phyloP scores from a whole-genome alignment of 208 protist genomes.

The Leishmania tropica region DNA sequence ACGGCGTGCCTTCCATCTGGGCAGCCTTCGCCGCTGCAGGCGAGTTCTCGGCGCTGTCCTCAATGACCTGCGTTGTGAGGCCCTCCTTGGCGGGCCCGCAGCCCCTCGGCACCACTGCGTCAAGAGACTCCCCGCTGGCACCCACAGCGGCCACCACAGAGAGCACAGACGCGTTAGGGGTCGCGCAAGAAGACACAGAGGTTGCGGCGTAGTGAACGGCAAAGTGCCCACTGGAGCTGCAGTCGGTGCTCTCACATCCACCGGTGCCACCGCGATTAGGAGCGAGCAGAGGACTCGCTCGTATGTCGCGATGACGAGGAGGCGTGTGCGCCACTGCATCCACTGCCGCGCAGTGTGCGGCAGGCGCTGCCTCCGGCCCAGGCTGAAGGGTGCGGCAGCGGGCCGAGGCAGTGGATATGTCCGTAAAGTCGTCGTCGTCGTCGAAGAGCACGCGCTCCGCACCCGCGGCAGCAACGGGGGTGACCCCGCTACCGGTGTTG shows the following conservation, averaged over 20 bases:
- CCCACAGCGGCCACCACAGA: neutral
- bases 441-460: constrained; percentile 30
- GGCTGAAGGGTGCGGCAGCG: neutral
- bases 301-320: neutral
- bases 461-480: neutral
- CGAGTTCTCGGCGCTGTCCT: neutral
- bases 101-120: neutral
- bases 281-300: neutral
- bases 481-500: neutral
- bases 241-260: neutral
- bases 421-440: constrained; percentile 7
- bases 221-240: neutral
- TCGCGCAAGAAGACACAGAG: neutral
- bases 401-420: neutral
- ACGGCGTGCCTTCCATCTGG: neutral
- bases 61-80: neutral
- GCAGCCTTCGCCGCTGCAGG: no score
- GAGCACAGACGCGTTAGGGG: neutral
- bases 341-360: neutral
- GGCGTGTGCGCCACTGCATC: constrained; percentile 13
- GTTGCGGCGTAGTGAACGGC: neutral
- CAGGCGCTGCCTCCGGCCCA: neutral
- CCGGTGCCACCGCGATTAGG: neutral
- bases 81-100: neutral
- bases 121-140: neutral